A percentile compares a stretch with the other conserved stretches of the same genome.
These are phyloP conservation scores for Podosphaera leucotricha DNA, from an alignment of 2,329 filamentous ascomycete species.

Conservation along the genomic window DNA sequence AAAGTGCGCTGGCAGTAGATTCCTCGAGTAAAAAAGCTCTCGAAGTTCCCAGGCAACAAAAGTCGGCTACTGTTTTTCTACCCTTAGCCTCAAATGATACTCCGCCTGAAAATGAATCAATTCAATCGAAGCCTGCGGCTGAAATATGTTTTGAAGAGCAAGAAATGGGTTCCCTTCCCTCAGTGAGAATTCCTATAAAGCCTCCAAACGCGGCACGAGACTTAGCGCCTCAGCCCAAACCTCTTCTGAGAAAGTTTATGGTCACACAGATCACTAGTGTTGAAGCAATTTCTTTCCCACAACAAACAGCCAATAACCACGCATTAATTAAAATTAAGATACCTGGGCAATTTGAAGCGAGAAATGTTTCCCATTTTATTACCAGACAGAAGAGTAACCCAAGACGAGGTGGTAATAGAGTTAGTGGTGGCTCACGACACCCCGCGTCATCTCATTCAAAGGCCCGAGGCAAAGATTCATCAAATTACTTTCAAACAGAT, in stretches of 20 bases:
- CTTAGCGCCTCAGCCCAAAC: constrained; percentile 29
- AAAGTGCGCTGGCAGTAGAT: constrained; percentile 37
- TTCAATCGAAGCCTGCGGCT: constrained; percentile 43
- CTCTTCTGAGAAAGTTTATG: constrained; percentile 27
- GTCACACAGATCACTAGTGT: constrained; percentile 23
- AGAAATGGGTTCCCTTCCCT: constrained; percentile 55
- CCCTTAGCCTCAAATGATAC: constrained; percentile 18
- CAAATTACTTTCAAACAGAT: constrained; percentile 9
- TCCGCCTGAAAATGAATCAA: constrained; percentile 21
- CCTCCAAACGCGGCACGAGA: constrained; percentile 40
- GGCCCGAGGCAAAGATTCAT: constrained; percentile 13
- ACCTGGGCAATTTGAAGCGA: constrained; percentile 22
- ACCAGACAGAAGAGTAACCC: constrained; percentile 14
- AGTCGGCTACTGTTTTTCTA: constrained; percentile 44
- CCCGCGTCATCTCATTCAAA: constrained; percentile 9
- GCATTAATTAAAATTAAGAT: constrained; percentile 22
- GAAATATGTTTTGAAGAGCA: constrained; percentile 65
- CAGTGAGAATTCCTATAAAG: constrained; percentile 40
- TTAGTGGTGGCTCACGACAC: constrained; percentile 3
- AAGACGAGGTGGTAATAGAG: constrained; percentile 11
- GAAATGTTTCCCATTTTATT: constrained; percentile 18
- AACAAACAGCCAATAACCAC: constrained; percentile 18
- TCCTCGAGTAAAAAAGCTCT: constrained; percentile 43
- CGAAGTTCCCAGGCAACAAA: constrained; percentile 26
- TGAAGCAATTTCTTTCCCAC: constrained; percentile 20